Base-by-base conservation (phyloP, 1,139 yeast species). In the Candida pseudocylindracea region DNA sequence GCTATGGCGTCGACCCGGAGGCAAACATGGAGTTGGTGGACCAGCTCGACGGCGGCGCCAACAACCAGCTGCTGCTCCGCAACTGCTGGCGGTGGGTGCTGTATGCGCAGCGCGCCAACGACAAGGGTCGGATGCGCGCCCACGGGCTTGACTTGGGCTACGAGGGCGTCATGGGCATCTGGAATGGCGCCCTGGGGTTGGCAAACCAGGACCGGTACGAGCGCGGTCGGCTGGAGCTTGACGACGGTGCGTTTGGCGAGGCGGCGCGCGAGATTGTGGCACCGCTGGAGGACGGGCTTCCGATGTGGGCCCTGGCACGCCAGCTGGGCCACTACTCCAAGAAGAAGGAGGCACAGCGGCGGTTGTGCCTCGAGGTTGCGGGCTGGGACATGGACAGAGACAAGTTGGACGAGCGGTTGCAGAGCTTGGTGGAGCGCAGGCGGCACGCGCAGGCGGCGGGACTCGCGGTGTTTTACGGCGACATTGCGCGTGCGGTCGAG, bases 391-490 rank as follows among this genome's bases (percentile, higher is more conserved):
- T 80, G 44, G 74, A 85, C 2, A 67, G 68, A 25, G 57, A 66
- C 11, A 93, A 81, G 43, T 63, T 83, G 39, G 93, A 83, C 36
- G 71, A 65, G 31, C 72, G 76, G 40, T 63, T 80, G 32, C 55
- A 57, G 28, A 57, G 60, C 30, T 57, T 85, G 31, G 67, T 74
- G 26, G 50, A 55, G 0, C 52, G 58, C 25, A 88, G 81, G 0
- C 65, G 67, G 39, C 66, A 66, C 37, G 93, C 81, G 39, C 74
- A 88, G 46, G 96, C 98, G 1, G 98, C 96, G 1, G 96, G 93
- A 0, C 81, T 94, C 93, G 95, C 96, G 0, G 88, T 83, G 1
- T 88, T 88, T 50, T 91, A 81, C 47, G 94, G 93, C 2, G 79
- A 83, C 48, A 78, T 88, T 2, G 65, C 68, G 4, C 63, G 72